Conservation (phyloP, 2,329 filamentous ascomycete genomes). For the Fusarium clavum region DNA sequence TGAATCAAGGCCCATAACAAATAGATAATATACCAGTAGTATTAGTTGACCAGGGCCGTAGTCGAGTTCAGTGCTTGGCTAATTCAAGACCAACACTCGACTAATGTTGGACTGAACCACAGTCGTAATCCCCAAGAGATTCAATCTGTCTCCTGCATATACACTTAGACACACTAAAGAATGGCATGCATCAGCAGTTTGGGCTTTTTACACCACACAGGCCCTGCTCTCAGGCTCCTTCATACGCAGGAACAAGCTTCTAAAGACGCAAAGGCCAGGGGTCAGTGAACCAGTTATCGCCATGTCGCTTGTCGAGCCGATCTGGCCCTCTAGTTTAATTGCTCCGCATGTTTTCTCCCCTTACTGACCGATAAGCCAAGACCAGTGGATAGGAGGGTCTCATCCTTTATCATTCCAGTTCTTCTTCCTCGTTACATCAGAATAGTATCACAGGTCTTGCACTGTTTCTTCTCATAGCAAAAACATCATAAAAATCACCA, state of each 20-base stretch:
- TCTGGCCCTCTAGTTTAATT: slow-evolving; percentile 25
- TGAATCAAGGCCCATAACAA: neutral
- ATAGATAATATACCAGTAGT: neutral
- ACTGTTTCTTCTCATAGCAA: neutral
- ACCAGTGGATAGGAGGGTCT: neutral
- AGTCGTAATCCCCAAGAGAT: neutral
- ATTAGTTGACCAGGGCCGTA: neutral
- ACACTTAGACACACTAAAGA: neutral
- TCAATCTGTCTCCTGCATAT: neutral
- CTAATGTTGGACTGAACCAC: slow-evolving; percentile 4
- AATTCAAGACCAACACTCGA: slow-evolving; percentile 7
- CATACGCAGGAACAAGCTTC: slow-evolving; percentile 26
- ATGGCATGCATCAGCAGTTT: slow-evolving; percentile 19
- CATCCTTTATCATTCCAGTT: neutral
- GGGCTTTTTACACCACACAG: slow-evolving; percentile 2
- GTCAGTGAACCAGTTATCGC: slow-evolving; percentile 13
- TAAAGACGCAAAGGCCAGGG: slow-evolving; percentile 22
- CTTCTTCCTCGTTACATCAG: neutral
- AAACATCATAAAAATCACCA: neutral
- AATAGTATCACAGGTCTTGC: no score
- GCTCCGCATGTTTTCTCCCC: slow-evolving; percentile 11
- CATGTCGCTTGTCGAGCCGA: slow-evolving; percentile 39
- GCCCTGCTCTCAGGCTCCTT: neutral
- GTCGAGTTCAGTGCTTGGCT: neutral
- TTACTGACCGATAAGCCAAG: slow-evolving; percentile 13